Base-by-base conservation (phyloP, 352 stramenopile species). In the Pythium plurisporium region DNA sequence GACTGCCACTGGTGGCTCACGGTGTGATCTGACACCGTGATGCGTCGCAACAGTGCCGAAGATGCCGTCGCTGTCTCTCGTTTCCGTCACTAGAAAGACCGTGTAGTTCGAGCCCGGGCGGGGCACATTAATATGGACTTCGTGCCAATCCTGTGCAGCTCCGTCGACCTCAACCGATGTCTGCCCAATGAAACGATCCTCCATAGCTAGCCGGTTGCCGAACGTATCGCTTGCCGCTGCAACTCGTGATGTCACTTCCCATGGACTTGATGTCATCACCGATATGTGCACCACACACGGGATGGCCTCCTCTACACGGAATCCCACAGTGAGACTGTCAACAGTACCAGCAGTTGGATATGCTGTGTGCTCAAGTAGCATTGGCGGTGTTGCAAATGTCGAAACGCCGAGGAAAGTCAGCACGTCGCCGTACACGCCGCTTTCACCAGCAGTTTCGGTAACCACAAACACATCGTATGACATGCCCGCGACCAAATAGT, bases 11-110 rank as follows among this genome's bases (percentile, higher is more conserved):
- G 81, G 77, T 0, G 77, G 63, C 6, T 78, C 61, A 3, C 58
- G 62, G n/a, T 91, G 75, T 26, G 76, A 77, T 19, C 65, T 63
- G 8, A 94, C 79, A 2, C 69, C 50, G n/a, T 65, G 27, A 26
- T 91, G 79, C 8, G 65, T 75, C 2, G 84, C 84, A 17, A 94
- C 80, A 9, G 66, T 79, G 0, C 83, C 83, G 47, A 80, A 94
- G 20, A 91, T 81, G 3, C 83, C 83, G 15, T 83, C 77, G 34
- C 81, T 91, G 33, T 49, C 56, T 9, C 63, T 68, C 1, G 81
- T 94, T 55, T 94, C 83, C 0, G 83, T 87, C 10, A 90, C 80
- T 11, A 94, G 52, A 45, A 82, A 69, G n/a, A 91, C 64, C 0
- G 79, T 89, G 66, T 91, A 91, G 56, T 87, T 88, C 0, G 58